Evolutionary conservation across 1,284 basidiomycete species (phyloP), one percentile per base, ranked within the genome.

Genomic region (Ustilago sp.): DNA sequence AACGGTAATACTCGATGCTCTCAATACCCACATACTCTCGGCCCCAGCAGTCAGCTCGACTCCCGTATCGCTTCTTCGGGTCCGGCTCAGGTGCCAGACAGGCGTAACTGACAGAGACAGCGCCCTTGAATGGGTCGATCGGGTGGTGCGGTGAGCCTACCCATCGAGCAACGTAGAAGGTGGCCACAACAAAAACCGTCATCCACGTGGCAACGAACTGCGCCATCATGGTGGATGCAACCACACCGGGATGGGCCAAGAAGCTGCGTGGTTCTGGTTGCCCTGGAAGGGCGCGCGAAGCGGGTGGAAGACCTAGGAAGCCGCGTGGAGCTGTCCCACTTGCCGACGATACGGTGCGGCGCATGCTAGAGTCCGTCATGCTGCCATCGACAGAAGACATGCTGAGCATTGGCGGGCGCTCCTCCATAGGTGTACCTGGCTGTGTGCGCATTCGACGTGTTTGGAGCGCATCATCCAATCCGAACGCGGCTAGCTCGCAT

Each of bases 211-310:
- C 79, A 19, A 86, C 80, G 31, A 82, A 82, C 19, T 80, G 83
- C 35, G 80, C 76, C 59, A 86, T 83, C 72, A 86, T 86, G 51
- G 80, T 83, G 19, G 79, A 85, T 8, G 85, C 85, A 8, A 86
- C 85, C 12, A 86, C 83, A 34, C 86, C 86, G 1, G 86, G 86
- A 58, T 86, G 86, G 7, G 80, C 72, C 31, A 83, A 71, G 63
- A 79, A 82, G 50, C 77, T 80, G 45, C 81, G 77, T 23, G 82
- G 80, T 58, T 80, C 79, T 4, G 68, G 61, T 28, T 68, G 68
- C 2, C 67, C 63, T 4, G 71, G 68, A 4, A 57, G 41, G 12
- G 75, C 43, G 11, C 65, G 60, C 39, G 71, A 68, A 15, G 71
- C 64, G 7, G 75, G 68, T 19, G 75, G 75, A 0, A 77, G 59